Evolutionary conservation across 371 early-diverging fungal genomes (phyloP), one percentile per base, ranked within the genome.

Genomic region (Cokeromyces recurvatus): DNA sequence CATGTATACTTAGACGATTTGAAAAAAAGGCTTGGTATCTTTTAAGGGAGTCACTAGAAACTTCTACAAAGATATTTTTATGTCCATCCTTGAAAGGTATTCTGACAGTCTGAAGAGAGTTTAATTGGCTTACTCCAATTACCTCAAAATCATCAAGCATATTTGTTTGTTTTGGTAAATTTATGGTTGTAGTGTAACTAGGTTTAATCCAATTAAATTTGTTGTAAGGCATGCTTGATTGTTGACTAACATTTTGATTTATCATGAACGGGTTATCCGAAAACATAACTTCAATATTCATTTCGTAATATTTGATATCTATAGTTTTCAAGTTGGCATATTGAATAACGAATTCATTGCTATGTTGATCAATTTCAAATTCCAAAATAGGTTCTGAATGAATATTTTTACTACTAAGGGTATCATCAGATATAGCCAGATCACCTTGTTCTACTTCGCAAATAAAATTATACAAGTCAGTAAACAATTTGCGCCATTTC

Each of bases 201-300:
- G 75, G 67, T 22, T 71, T 66, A 16, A 71, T 48, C 57, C 62
- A 59, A 9, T 43, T 55, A 22, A 64, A 62, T 17, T 46, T 48
- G 4, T 54, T 58, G n/a, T n/a, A n/a, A n/a, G n/a, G n/a, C n/a
- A n/a, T n/a, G n/a, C n/a, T n/a, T 43, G 49, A 38, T 2, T 31
- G 32, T 19, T 29, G 21, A 3, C 31, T 25, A 4, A 22, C 51
- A 31, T 20, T 17, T 32, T 25, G 40, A 15, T 57, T 34, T 14
- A 38, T 41, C 50, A 74, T 63, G 47, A 75, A 75, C 0, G 75
- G 71, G 21, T 62, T 64, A 22, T 52, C 59, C 0, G 81, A 81
- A 47, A 82, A 82, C 73, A 79, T 77, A 32, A 72, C 71, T 53
- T 82, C 83, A n/a, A 76, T 69, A 39, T 82, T 71, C 48, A 79